Percentiles rank a stretch among this genome's conserved stretches.
These are phyloP conservation scores for Pichia sp. DNA, from an alignment of 1,139 yeast genomes.

Conservation along the genomic window DNA sequence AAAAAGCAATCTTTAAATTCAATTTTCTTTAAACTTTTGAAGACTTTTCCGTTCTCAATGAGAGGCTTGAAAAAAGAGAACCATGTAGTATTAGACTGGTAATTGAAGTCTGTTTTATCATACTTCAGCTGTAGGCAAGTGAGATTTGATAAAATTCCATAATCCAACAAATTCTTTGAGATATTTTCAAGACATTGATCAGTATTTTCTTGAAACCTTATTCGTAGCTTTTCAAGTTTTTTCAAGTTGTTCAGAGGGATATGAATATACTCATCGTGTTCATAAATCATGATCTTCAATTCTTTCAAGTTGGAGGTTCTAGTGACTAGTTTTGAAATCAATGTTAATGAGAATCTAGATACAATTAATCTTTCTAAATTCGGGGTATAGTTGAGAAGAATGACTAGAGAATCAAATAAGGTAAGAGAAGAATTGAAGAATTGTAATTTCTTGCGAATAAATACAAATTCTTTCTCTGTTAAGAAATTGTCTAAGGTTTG, in stretches of 20 bases:
- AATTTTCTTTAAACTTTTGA: conserved; percentile 14
- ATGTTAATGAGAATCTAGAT: conserved; percentile 15
- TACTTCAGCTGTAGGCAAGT: conserved; percentile 16
- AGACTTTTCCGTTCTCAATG: conserved; percentile 1
- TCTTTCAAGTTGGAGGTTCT: conserved; percentile 9
- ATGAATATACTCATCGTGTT: conserved; percentile 6
- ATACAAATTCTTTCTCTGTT: conserved; percentile 11
- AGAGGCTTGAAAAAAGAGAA: conserved; percentile 19
- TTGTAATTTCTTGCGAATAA: conserved; percentile 7
- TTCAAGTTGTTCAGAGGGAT: conserved; percentile 7
- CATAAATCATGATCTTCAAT: conserved; percentile 16
- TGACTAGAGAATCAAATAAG: conserved; percentile 17
- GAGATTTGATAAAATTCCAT: conserved; percentile 11
- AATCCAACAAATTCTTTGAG: conserved; percentile 7
- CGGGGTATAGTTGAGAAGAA: conserved; percentile 14
- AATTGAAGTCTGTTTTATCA: conserved; percentile 21
- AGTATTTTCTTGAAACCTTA: conserved; percentile 20
- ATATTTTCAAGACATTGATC: conserved; percentile 16
- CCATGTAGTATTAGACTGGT: conserved; percentile 21
- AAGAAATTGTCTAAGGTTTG: conserved; percentile 14
- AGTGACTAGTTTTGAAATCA: conserved; percentile 8
- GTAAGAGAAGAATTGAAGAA: conserved; percentile 10
- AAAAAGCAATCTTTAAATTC: conserved; percentile 22
- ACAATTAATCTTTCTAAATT: conserved; percentile 15
- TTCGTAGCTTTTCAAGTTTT: conserved; percentile 12